Conservation (phyloP, 345 rosid species). For the Ceriops tagal region DNA sequence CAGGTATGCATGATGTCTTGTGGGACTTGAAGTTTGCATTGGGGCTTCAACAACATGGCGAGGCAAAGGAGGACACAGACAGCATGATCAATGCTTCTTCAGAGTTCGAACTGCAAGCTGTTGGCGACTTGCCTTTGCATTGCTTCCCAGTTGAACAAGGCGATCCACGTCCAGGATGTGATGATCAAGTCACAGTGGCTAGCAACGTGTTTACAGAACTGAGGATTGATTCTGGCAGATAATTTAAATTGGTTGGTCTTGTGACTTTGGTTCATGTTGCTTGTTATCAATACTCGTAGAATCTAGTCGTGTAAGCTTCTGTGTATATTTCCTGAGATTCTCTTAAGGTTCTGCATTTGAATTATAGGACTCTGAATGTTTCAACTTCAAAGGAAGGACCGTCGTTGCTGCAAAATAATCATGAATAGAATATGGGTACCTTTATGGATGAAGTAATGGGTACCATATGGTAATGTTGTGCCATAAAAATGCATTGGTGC, state of each 20-base stretch:
- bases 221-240: background rate
- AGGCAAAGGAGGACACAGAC: background rate
- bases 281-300: too few relatives aligned
- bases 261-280: too few relatives aligned
- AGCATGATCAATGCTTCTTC: background rate
- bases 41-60: background rate
- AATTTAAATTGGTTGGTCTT: background rate
- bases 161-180: background rate
- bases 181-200: background rate
- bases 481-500: too few relatives aligned
- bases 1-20: background rate
- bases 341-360: slow-evolving; percentile 13
- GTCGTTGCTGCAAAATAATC: too few relatives aligned
- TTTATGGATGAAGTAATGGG: too few relatives aligned
- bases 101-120: background rate
- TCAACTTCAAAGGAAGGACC: too few relatives aligned
- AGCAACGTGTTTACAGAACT: background rate
- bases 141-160: background rate
- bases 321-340: too few relatives aligned
- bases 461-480: too few relatives aligned
- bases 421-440: too few relatives aligned
- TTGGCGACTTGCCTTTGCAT: background rate
- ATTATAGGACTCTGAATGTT: background rate
- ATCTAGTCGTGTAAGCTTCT: too few relatives aligned
- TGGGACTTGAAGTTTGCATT: background rate